Conservation (phyloP, 257 asterid genomes). For the Solanum sparsipilum region DNA sequence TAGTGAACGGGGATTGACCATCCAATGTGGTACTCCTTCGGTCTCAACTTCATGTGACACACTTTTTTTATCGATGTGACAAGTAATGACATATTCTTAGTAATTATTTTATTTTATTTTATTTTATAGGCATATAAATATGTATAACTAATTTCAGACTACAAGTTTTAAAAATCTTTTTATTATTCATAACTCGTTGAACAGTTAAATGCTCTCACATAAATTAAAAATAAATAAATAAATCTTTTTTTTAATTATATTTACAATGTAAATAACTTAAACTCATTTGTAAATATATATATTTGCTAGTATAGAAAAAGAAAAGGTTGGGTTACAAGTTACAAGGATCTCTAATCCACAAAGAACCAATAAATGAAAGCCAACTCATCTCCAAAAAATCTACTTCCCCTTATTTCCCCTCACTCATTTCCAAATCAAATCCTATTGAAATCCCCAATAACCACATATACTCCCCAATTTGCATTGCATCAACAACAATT, state of each 20-base stretch:
- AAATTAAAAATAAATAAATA: no score
- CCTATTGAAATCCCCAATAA: background rate
- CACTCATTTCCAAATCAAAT: slow-evolving; percentile 26
- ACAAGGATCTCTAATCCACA: slow-evolving; percentile 40
- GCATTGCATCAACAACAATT: background rate
- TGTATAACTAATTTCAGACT: no score
- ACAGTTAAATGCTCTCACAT: no score
- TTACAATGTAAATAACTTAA: background rate
- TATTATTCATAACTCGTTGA: no score
- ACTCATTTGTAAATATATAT: no score
- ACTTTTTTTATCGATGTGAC: background rate
- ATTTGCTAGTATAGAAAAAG: no score
- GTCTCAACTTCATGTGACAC: background rate
- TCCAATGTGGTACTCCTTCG: background rate
- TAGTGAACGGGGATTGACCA: background rate
- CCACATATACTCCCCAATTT: background rate
- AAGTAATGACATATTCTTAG: background rate
- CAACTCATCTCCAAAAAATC: slow-evolving; percentile 52
- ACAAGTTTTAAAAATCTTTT: background rate
- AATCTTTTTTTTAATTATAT: no score
- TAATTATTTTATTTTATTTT: no score
- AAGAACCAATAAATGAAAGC: slow-evolving; percentile 41
- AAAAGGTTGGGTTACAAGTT: background rate
- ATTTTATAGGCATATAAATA: no score
- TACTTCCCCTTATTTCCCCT: slow-evolving; percentile 23